Evolutionary conservation across 2,329 filamentous ascomycete species (phyloP), one percentile per base, ranked within the genome.

Genomic region (Neodidymelliopsis sp.): DNA sequence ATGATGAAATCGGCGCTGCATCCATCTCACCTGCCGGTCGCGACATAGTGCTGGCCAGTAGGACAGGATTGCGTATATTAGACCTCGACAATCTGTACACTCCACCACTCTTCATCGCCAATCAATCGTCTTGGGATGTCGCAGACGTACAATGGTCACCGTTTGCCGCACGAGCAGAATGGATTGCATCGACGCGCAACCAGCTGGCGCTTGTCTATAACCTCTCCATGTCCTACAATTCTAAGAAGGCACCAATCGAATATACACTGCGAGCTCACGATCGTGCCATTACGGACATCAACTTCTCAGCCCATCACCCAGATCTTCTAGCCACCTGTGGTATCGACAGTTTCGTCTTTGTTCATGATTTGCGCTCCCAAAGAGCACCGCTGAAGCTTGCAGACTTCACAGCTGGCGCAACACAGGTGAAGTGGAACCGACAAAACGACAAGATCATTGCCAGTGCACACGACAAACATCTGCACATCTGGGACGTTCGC

Each of bases 121-220:
- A 96, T 73, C 88, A 90, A 45, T 86, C 91, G 31, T 88, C 90
- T n/a, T 97, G 92, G 91, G 86, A 96, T 40, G 92, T 96, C 4
- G 91, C 93, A 9, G 93, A 97, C 72, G 92, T 96, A 22, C 93
- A 97, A 73, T 97, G 93, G 93, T 96, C 91, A 9, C 93, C 93
- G 1, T 96, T 97, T 70, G 89, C 92, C 10, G 85, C 84, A 15
- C 84, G 92, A 36, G 90, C 96, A 70, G 92, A 92, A 65, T 97
- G 93, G 92, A 88, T 97, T 13, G 90, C 91, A 25, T 96, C 91
- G 50, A 96, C 92, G 1, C 93, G 91, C 13, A 97, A 97, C 70
- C 92, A 97, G 71, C 91, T 94, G 61, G 94, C 92, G 15, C 79
- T 97, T 39, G 90, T 97, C 15, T 97, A 91, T 91, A 97, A 97